A percentile compares a stretch with the other conserved stretches of the same genome.
Conservation (phyloP, 306 rosid species). For the Cicer chorassanicum region DNA sequence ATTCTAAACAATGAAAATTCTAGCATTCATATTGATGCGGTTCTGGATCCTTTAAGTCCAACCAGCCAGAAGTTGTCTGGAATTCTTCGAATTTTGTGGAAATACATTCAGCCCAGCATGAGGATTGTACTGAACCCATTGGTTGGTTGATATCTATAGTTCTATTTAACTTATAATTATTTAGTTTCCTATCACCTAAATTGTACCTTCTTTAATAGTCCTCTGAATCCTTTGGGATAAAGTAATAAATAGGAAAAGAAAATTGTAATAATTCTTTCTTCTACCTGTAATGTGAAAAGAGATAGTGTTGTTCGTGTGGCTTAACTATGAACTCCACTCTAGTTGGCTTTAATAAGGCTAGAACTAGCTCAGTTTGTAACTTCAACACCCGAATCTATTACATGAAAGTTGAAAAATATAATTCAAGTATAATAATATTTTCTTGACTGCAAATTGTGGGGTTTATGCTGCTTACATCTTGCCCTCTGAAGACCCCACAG, state of each 20-base stretch:
- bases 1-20: conserved; percentile 70
- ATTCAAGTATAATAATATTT: conserved; percentile 5
- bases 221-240: conserved; percentile 28
- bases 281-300: conserved; percentile 25
- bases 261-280: conserved; percentile 17
- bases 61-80: conserved; percentile 89
- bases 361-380: conserved; percentile 29
- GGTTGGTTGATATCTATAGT: conserved; percentile 62
- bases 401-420: conserved; percentile 22
- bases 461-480: conserved; percentile 23
- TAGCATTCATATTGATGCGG: conserved; percentile 89
- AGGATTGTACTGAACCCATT: conserved; percentile 91
- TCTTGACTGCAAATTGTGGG: conserved; percentile 16
- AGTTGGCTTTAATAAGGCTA: conserved; percentile 3
- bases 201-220: conserved; percentile 22
- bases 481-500: conserved; percentile 10
- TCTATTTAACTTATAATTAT: conserved; percentile 22
- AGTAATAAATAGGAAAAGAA: conserved; percentile 11
- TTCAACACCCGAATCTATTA: conserved; percentile 16
- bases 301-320: conserved; percentile 19
- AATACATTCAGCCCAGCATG: conserved; percentile 90
- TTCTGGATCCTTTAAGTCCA: conserved; percentile 93
- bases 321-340: conserved; percentile 23
- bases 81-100: conserved; percentile 80
- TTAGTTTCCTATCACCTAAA: neutral